These are phyloP conservation scores for Copromyces sp. DNA, from an alignment of 495 filamentous ascomycete genomes.

Conservation along the genomic window DNA sequence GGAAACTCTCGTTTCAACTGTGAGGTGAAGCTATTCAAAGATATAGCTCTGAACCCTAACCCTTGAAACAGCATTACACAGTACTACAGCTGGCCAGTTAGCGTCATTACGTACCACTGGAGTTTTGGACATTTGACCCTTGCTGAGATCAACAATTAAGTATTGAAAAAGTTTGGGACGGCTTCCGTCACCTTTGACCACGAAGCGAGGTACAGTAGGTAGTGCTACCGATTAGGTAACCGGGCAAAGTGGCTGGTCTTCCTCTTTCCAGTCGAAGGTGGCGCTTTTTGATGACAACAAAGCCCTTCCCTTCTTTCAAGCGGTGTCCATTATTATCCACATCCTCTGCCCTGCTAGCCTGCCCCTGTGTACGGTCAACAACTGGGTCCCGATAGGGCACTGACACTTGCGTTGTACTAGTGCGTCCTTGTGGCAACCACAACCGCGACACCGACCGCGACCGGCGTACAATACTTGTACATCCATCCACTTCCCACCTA, in stretches of 20 bases:
- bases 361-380: background rate
- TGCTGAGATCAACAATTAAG: background rate
- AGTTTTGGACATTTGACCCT: background rate
- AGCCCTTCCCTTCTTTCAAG: background rate
- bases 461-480: background rate
- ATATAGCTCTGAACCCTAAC: background rate
- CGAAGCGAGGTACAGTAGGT: background rate
- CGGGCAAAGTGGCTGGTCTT: background rate
- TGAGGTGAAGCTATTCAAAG: no score
- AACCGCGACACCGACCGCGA: background rate
- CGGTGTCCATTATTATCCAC: background rate
- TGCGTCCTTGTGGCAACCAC: background rate
- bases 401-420: background rate
- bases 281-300: background rate
- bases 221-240: background rate
- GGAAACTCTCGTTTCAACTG: background rate
- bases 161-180: background rate
- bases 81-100: background rate
- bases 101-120: background rate
- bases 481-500: background rate
- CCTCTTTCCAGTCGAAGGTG: background rate
- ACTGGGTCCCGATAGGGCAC: background rate
- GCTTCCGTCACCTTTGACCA: background rate
- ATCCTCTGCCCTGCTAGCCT: background rate
- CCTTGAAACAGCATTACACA: background rate